A percentile compares a stretch with the other conserved stretches of the same genome.
Evolutionary conservation across 257 asterid genomes (phyloP).

Genomic region (Nyctanthes arbortristis): DNA sequence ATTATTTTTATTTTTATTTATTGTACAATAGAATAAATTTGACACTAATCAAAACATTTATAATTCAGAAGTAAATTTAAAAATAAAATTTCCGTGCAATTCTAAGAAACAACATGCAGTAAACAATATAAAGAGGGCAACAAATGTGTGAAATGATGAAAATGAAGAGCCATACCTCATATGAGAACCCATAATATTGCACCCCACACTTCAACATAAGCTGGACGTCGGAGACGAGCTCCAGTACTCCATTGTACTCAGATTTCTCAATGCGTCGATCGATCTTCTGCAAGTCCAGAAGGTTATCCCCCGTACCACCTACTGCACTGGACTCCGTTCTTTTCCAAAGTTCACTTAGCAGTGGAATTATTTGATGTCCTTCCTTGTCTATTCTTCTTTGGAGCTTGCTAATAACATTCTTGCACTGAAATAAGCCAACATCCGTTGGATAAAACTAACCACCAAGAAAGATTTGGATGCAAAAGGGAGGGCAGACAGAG

Average conservation of each 20-base stretch:
- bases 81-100: not conserved
- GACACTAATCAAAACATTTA: not conserved
- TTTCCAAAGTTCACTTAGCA: slow-evolving; percentile 90
- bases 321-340: slow-evolving; percentile 58
- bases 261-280: slow-evolving; percentile 64
- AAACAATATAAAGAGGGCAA: not conserved
- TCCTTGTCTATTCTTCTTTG: slow-evolving; percentile 84
- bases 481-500: not conserved
- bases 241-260: slow-evolving; percentile 72
- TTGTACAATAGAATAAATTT: not conserved
- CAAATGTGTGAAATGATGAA: not conserved
- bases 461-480: not conserved
- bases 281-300: slow-evolving; percentile 68
- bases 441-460: slow-evolving; percentile 9
- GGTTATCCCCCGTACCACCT: slow-evolving; percentile 53
- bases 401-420: slow-evolving; percentile 78
- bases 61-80: not conserved
- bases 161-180: slow-evolving; percentile 55
- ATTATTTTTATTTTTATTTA: too few species aligned
- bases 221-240: slow-evolving; percentile 86
- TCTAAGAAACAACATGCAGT: not conserved
- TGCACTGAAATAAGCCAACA: slow-evolving; percentile 63
- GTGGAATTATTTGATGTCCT: slow-evolving; percentile 84
- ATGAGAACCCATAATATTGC: slow-evolving; percentile 67
- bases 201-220: slow-evolving; percentile 72